Conservation (phyloP, 352 stramenopile genomes). For the Globisporangium cystogenes region DNA sequence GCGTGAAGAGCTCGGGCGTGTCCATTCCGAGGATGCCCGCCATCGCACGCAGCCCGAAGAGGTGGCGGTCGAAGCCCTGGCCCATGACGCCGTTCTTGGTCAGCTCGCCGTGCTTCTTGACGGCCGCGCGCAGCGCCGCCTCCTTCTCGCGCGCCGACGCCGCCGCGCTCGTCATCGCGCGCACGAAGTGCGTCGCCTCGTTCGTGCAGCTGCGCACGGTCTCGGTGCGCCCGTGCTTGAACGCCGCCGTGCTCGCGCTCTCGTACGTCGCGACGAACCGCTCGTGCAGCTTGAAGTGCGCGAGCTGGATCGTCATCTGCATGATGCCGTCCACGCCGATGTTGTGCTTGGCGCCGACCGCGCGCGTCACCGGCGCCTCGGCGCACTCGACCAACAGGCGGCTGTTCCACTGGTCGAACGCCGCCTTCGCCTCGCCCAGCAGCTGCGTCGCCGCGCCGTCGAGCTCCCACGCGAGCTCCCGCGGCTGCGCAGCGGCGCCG, state of each 20-base stretch:
- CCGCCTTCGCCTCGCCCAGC: constrained; percentile 60
- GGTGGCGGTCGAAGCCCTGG: constrained; percentile 85
- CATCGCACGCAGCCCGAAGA: constrained; percentile 78
- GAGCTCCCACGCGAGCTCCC: constrained; percentile 63
- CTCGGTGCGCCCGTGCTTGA: constrained; percentile 89
- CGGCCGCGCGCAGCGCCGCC: constrained; percentile 51
- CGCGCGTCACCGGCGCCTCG: constrained; percentile 64
- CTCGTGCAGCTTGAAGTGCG: constrained; percentile 79
- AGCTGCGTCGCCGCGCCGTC: constrained; percentile 46
- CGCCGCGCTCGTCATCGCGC: constrained; percentile 52
- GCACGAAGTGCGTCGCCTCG: constrained; percentile 74
- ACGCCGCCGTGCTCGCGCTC: constrained; percentile 84
- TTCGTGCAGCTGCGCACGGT: constrained; percentile 88
- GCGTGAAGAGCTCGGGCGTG: constrained; percentile 71
- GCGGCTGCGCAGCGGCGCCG: constrained; percentile 13
- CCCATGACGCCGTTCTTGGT: constrained; percentile 90
- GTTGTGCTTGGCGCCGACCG: constrained; percentile 55
- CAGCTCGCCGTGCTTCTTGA: constrained; percentile 86
- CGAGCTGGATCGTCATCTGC: constrained; percentile 90
- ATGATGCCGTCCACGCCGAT: constrained; percentile 88
- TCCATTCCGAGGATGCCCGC: constrained; percentile 49
- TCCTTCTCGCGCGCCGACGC: constrained; percentile 56
- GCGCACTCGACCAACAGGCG: constrained; percentile 66
- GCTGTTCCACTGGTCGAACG: constrained; percentile 61
- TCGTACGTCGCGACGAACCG: constrained; percentile 87